A percentile compares a stretch with the other conserved stretches of the same genome.
These are phyloP conservation scores for Stagonosporopsis vannaccii DNA, from an alignment of 2,329 filamentous ascomycete genomes.

Conservation along the genomic window DNA sequence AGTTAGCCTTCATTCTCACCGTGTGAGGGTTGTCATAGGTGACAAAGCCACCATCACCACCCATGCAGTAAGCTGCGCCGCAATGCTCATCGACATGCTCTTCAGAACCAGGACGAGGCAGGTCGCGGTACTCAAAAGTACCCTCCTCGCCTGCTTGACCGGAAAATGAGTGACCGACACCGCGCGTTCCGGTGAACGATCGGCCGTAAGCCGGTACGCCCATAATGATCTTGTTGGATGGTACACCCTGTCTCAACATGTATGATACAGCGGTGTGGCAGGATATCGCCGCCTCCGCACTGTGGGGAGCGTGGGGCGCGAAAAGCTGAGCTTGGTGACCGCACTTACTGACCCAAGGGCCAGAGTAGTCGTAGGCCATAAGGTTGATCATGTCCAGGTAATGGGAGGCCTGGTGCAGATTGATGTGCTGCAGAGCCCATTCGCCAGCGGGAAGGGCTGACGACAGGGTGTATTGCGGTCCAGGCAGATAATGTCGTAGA, in stretches of 20 bases:
- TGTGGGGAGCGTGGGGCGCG: constrained; percentile 60
- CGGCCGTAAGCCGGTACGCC: constrained; percentile 79
- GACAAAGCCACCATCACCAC: constrained; percentile 78
- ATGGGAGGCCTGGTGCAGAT: constrained; percentile 67
- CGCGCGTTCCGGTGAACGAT: constrained; percentile 72
- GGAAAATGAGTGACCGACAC: constrained; percentile 68
- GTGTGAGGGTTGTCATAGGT: constrained; percentile 82
- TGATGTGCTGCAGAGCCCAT: constrained; percentile 72
- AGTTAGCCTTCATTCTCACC: constrained; percentile 76
- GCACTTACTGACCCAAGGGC: constrained; percentile 70
- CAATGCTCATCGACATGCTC: constrained; percentile 72
- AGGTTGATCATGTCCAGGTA: constrained; percentile 80
- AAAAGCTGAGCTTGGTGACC: constrained; percentile 82
- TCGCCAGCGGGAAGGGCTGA: constrained; percentile 74
- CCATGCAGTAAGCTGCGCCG: constrained; percentile 75
- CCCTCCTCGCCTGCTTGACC: constrained; percentile 67
- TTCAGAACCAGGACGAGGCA: constrained; percentile 67
- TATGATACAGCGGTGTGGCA: constrained; percentile 72
- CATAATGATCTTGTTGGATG: constrained; percentile 74
- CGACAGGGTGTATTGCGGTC: constrained; percentile 73
- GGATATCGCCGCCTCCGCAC: constrained; percentile 64
- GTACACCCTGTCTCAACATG: constrained; percentile 70
- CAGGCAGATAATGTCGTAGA: constrained; percentile 71
- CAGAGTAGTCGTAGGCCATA: constrained; percentile 81
- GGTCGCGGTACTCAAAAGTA: constrained; percentile 75